These are phyloP conservation scores for Penicillium freii DNA, from an alignment of 2,329 filamentous ascomycete species.

Conservation along the genomic window DNA sequence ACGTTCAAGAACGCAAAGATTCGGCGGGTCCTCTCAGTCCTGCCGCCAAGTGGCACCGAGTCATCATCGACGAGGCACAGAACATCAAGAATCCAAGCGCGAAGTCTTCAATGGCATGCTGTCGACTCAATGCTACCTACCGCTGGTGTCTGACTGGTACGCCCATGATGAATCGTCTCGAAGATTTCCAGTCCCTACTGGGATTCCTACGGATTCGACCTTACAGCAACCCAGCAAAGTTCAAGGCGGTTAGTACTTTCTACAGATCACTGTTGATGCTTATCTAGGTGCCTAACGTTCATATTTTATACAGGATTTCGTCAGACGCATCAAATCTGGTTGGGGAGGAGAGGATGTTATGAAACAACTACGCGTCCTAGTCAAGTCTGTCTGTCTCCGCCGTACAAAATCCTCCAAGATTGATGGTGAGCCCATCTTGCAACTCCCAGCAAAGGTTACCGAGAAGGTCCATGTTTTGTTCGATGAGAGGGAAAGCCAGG, in stretches of 20 bases:
- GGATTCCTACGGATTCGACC: constrained; percentile 74
- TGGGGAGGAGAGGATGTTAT: constrained; percentile 55
- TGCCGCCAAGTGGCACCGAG: constrained; percentile 61
- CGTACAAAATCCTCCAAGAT: constrained; percentile 77
- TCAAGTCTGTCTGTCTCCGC: constrained; percentile 78
- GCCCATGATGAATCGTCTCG: constrained; percentile 82
- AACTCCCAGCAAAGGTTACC: constrained; percentile 64
- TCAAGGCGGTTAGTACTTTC: constrained; percentile 51
- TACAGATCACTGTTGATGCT: not conserved
- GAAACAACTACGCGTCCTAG: constrained; percentile 67
- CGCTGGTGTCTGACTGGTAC: constrained; percentile 77
- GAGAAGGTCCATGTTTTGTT: constrained; percentile 64
- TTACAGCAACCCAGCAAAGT: constrained; percentile 64
- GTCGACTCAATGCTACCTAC: constrained; percentile 57
- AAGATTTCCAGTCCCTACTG: constrained; percentile 74
- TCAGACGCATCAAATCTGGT: constrained; percentile 50
- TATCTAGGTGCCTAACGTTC: not conserved
- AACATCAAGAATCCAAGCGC: constrained; percentile 74
- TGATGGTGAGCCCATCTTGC: constrained; percentile 73
- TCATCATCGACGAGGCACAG: constrained; percentile 78
- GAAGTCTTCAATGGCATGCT: constrained; percentile 60
- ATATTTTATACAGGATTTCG: constrained; percentile 45
- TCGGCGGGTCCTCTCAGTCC: constrained; percentile 54
- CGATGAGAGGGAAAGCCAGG: constrained; percentile 60
- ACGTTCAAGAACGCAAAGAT: constrained; percentile 5